Evolutionary conservation across 2,329 filamentous ascomycete species (phyloP), one percentile per base, ranked within the genome.

Genomic region (Diaporthe sp.): DNA sequence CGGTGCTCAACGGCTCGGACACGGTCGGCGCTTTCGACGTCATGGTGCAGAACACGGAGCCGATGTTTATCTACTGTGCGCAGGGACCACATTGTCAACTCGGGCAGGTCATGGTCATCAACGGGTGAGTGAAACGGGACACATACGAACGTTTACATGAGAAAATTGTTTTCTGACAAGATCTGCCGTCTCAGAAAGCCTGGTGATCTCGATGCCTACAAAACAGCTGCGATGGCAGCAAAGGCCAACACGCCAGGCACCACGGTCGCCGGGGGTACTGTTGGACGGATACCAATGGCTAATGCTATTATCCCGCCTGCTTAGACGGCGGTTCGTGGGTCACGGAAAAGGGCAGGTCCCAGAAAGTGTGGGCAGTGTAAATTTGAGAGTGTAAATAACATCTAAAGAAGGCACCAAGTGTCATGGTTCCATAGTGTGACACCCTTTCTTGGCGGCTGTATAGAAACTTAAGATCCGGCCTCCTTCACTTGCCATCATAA

Each of bases 21-120:
- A 70, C 47, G 12, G 65, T 70, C 15, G 65, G 65, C 2, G 65
- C 65, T n/a, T 70, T 70, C 65, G 65, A 70, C n/a, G 65, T 70
- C 8, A 70, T 70, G 65, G 49, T 70, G 1, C 65, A 70, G n/a
- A 70, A 55, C n/a, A 42, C 34, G n/a, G 65, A 70, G 7, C 47
- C 65, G 3, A 70, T 70, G 34, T 70, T 15, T 15, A 39, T 70
- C n/a, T 70, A 70, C 15, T 70, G 65, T 13, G 65, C 65, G 10
- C 65, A 70, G 34, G 65, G 65, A 28, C 65, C 65, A 17, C 65
- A 70, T 42, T 70, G 65, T 39, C 65, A 70, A 15, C 65, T 70
- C 2, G 65, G 65, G 9, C 65, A 70, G 49, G 65, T 70, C 47
- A 70, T 70, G 65, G 65, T 70, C 10, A 31, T 70, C 49, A 70